Evolutionary conservation across 768 basidiomycete species (phyloP).

Genomic region (Rhizopogon roseolus): DNA sequence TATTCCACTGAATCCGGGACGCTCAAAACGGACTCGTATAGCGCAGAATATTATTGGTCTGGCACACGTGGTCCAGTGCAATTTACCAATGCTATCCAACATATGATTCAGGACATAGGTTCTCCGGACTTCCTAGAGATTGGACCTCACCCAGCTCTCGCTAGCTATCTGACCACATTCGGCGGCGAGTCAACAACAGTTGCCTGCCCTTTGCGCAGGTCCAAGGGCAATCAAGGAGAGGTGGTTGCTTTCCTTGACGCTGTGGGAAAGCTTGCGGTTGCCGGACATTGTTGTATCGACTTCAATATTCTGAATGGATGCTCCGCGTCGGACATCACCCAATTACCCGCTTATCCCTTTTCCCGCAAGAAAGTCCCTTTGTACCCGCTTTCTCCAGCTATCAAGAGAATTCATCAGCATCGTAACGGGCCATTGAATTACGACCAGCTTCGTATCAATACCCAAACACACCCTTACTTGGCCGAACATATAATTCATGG

Average conservation of each 20-base stretch:
- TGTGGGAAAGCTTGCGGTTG: constrained; percentile 23
- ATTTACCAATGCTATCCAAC: constrained; percentile 29
- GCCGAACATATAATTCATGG: constrained; percentile 41
- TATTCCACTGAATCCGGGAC: constrained; percentile 35
- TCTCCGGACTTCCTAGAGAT: constrained; percentile 11
- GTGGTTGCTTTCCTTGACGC: constrained; percentile 16
- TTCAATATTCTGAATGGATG: constrained; percentile 26
- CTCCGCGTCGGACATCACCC: not conserved
- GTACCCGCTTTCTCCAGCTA: constrained; percentile 8
- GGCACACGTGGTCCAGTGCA: constrained; percentile 32
- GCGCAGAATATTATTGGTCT: constrained; percentile 37
- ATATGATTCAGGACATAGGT: constrained; percentile 20
- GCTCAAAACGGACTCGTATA: constrained; percentile 15
- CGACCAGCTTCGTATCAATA: constrained; percentile 30
- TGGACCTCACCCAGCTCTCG: constrained; percentile 12
- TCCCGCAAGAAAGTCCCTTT: constrained; percentile 16
- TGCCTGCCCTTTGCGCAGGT: not conserved
- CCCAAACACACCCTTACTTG: constrained; percentile 32
- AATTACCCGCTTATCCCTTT: constrained; percentile 17
- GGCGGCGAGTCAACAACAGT: not conserved
- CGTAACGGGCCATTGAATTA: constrained; percentile 34
- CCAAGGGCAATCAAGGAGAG: constrained; percentile 17
- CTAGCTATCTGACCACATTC: not conserved
- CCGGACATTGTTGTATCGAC: constrained; percentile 27
- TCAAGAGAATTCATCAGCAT: constrained; percentile 15